A percentile compares a stretch with the other conserved stretches of the same genome.
Evolutionary conservation across 306 rosid species (phyloP).

Genomic region (Boehmeria nivea): DNA sequence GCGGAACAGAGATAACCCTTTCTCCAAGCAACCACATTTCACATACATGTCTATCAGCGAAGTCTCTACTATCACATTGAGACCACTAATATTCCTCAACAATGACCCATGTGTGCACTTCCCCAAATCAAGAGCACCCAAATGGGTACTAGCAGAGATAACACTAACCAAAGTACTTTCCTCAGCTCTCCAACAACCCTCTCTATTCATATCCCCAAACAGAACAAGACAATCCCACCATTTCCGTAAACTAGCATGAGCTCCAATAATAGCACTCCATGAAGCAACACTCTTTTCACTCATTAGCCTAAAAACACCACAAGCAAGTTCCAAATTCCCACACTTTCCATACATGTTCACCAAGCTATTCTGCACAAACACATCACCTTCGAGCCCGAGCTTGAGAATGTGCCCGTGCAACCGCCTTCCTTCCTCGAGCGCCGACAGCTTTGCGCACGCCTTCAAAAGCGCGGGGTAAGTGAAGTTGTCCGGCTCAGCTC

Average conservation of each 20-base stretch:
- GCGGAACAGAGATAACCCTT: conserved; percentile 44
- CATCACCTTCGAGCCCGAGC: conserved; percentile 55
- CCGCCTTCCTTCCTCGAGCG: conserved; percentile 49
- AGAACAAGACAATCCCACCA: conserved; percentile 68
- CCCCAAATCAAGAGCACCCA: conserved; percentile 68
- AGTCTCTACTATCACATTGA: conserved; percentile 71
- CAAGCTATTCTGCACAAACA: conserved; percentile 73
- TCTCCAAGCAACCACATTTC: conserved; percentile 68
- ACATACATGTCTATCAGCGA: conserved; percentile 76
- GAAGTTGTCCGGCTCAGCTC: conserved; percentile 62
- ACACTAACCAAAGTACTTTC: conserved; percentile 70
- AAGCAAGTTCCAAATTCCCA: conserved; percentile 32
- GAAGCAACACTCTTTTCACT: conserved; percentile 61
- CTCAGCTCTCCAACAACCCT: conserved; percentile 61
- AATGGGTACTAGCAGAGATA: conserved; percentile 76
- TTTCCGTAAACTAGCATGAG: conserved; percentile 53
- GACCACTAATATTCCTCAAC: conserved; percentile 58
- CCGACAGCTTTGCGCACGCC: conserved; percentile 54
- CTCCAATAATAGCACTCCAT: conserved; percentile 83
- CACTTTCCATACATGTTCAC: conserved; percentile 75
- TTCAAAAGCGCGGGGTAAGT: conserved; percentile 66
- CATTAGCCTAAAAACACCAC: conserved; percentile 45
- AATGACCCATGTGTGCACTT: conserved; percentile 61
- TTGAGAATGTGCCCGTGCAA: conserved; percentile 63
- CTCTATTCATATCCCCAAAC: conserved; percentile 55